Conservation (phyloP, 805 yeast genomes). For the Myxozyma neotropica region DNA sequence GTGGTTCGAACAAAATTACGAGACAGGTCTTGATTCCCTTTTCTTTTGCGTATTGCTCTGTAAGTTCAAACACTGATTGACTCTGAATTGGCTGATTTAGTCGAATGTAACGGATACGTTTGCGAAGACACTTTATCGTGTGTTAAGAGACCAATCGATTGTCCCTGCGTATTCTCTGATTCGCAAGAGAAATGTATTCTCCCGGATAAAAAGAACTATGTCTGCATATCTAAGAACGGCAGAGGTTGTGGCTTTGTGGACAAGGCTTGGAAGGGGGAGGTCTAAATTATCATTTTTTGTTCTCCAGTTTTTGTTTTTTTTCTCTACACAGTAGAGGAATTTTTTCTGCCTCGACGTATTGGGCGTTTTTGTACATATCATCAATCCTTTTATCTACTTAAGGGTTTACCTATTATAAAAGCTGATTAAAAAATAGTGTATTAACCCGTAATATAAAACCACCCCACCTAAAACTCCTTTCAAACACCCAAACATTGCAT, state of each 20-base stretch:
- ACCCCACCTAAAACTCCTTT: constrained; percentile 1
- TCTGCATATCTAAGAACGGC: constrained; percentile 74
- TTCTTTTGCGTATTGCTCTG: background rate
- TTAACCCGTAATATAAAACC: too few relatives aligned
- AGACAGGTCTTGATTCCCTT: constrained; percentile 19
- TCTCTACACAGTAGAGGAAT: background rate
- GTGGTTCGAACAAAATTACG: constrained; percentile 30
- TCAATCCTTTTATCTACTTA: background rate
- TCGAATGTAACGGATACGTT: constrained; percentile 63
- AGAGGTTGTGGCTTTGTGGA: constrained; percentile 87
- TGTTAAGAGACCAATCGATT: constrained; percentile 65
- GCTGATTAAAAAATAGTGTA: too few relatives aligned
- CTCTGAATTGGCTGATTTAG: constrained; percentile 13
- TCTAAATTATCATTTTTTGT: constrained; percentile 37
- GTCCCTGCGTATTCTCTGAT: constrained; percentile 90
- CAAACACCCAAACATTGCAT: too few relatives aligned
- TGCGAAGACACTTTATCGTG: constrained; percentile 85
- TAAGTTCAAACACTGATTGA: background rate
- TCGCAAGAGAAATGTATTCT: constrained; percentile 79
- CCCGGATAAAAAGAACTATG: constrained; percentile 64
- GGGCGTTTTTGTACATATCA: background rate
- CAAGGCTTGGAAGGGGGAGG: constrained; percentile 65
- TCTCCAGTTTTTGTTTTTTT: background rate
- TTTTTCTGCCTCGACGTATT: background rate
- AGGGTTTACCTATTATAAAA: background rate